Conservation (phyloP, 257 asterid species). For the Schizonepeta tenuifolia region DNA sequence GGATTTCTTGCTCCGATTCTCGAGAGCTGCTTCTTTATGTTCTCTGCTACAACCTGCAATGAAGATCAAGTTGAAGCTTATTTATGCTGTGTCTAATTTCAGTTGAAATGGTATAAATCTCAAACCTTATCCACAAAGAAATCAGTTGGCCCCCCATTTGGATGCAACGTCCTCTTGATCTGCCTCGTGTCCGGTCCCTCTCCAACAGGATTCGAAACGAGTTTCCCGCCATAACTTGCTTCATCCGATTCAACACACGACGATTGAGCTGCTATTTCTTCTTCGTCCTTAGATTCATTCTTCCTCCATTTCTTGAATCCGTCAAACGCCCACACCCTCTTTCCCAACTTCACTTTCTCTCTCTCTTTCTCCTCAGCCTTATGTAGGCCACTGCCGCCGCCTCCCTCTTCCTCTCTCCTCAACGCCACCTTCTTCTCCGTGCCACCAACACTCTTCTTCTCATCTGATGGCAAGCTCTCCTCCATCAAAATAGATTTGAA, state of each 20-base stretch:
- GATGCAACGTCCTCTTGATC: constrained; percentile 74
- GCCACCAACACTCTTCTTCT: constrained; percentile 38
- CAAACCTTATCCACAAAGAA: constrained; percentile 81
- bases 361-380: constrained; percentile 41
- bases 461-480: constrained; percentile 30
- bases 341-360: constrained; percentile 42
- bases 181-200: constrained; percentile 66
- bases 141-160: constrained; percentile 69
- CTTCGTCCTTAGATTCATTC: constrained; percentile 55
- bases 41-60: constrained; percentile 67
- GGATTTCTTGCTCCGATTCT: constrained; percentile 47
- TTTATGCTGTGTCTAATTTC: background rate
- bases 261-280: constrained; percentile 42
- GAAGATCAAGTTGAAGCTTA: background rate
- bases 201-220: constrained; percentile 55
- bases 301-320: constrained; percentile 87
- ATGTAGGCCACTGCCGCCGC: constrained; percentile 16
- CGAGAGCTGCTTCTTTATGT: constrained; percentile 62
- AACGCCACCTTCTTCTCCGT: constrained; percentile 49
- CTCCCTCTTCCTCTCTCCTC: constrained; percentile 37
- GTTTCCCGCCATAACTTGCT: constrained; percentile 42
- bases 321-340: constrained; percentile 67
- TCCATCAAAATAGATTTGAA: constrained; percentile 40
- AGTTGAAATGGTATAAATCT: background rate
- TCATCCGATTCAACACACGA: constrained; percentile 44